phyloP scores from a whole-genome alignment of 2,329 filamentous ascomycete genomes.

The Penicillium carneum region DNA sequence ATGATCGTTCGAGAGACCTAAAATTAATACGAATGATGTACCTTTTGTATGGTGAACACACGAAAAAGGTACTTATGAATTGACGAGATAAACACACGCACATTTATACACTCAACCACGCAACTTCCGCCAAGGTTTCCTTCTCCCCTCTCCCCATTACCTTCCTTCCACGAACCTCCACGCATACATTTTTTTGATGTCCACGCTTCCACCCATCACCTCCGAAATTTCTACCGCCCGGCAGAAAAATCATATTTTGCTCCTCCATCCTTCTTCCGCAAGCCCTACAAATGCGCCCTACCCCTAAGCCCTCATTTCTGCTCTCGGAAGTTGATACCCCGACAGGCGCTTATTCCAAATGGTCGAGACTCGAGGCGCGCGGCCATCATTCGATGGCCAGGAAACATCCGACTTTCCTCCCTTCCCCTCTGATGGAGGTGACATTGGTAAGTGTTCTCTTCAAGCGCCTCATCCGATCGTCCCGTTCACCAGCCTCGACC shows the following conservation, averaged over 20 bases:
- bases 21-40: background rate
- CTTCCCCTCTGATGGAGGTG: constrained; percentile 39
- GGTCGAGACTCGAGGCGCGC: constrained; percentile 43
- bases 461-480: constrained; percentile 13
- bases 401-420: constrained; percentile 41
- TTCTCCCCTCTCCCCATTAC: background rate
- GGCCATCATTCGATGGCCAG: constrained; percentile 41
- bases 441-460: constrained; percentile 45
- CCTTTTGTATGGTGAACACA: background rate
- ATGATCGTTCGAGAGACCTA: background rate
- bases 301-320: constrained; percentile 59
- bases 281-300: constrained; percentile 57
- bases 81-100: background rate
- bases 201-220: constrained; percentile 13
- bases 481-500: constrained; percentile 15
- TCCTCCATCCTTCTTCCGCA: constrained; percentile 32
- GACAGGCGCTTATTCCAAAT: constrained; percentile 39
- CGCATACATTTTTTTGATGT: background rate
- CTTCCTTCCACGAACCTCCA: background rate
- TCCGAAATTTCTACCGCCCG: background rate
- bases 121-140: background rate
- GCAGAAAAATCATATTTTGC: constrained; percentile 36
- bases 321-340: constrained; percentile 51
- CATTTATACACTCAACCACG: background rate
- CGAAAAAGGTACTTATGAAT: background rate